These are phyloP conservation scores for Teunomyces funiuensis DNA, from an alignment of 805 yeast genomes.

Conservation along the genomic window DNA sequence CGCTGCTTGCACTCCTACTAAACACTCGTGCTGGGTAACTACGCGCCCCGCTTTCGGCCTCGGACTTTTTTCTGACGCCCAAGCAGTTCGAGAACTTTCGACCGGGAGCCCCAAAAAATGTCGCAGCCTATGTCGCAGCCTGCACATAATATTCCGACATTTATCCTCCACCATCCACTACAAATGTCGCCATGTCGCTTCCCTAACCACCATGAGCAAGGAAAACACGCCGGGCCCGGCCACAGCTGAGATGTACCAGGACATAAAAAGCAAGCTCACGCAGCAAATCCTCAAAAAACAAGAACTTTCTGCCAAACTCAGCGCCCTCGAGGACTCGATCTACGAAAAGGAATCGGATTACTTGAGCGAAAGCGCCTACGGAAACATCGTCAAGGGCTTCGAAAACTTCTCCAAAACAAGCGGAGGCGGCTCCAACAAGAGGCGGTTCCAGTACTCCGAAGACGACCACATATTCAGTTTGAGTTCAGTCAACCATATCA, in stretches of 20 bases:
- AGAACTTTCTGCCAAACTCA: slow-evolving; percentile 62
- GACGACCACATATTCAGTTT: slow-evolving; percentile 80
- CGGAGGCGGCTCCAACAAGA: slow-evolving; percentile 35
- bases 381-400: slow-evolving; percentile 89
- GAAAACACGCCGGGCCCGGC: slow-evolving; percentile 14
- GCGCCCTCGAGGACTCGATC: slow-evolving; percentile 70
- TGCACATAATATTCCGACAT: no score
- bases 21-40: neutral
- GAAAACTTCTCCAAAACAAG: slow-evolving; percentile 67
- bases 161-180: neutral
- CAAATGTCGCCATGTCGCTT: neutral
- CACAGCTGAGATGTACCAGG: slow-evolving; percentile 55
- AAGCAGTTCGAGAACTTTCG: slow-evolving; percentile 4
- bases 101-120: slow-evolving; percentile 6
- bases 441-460: slow-evolving; percentile 57
- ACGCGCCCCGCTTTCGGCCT: slow-evolving; percentile 8
- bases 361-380: slow-evolving; percentile 66
- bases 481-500: slow-evolving; percentile 68
- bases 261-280: slow-evolving; percentile 63
- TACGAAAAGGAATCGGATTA: slow-evolving; percentile 78
- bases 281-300: slow-evolving; percentile 61
- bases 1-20: no score
- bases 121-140: neutral
- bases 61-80: slow-evolving; percentile 12
- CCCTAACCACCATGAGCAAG: slow-evolving; percentile 5